Conservation (phyloP, 805 yeast species). For the Yamadazyma tumulicola region DNA sequence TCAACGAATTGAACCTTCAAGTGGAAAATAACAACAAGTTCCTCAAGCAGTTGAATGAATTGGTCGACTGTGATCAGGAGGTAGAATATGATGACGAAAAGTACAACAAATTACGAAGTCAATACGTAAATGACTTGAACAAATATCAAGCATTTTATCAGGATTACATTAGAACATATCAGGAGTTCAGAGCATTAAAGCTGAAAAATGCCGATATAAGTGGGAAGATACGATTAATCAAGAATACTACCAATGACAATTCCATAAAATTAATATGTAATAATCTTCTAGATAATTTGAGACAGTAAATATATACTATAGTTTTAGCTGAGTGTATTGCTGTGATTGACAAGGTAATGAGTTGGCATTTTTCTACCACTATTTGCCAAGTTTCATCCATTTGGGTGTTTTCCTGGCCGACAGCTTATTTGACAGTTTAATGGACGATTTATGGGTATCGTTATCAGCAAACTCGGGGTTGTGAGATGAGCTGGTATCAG, state of each 20-base stretch:
- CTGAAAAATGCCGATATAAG: conserved; percentile 1
- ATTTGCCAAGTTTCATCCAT: conserved; percentile 8
- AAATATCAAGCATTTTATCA: conserved; percentile 25
- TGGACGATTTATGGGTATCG: too few species aligned
- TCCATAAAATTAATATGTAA: conserved; percentile 19
- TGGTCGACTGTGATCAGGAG: conserved; percentile 17
- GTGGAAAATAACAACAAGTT: conserved; percentile 12
- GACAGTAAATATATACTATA: too few species aligned
- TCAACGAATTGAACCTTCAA: conserved; percentile 8
- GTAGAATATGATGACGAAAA: conserved; percentile 2
- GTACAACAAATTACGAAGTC: conserved; percentile 21
- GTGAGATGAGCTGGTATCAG: conserved; percentile 11
- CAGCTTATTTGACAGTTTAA: too few species aligned
- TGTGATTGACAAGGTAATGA: too few species aligned
- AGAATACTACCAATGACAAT: conserved; percentile 19
- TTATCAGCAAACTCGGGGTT: too few species aligned
- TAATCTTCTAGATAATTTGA: conserved; percentile 18
- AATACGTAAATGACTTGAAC: conserved; percentile 26
- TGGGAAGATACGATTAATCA: conserved; percentile 18
- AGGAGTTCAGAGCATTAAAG: conserved; percentile 23
- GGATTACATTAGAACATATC: conserved; percentile 26
- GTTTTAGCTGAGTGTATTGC: too few species aligned
- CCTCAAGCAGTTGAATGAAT: conserved; percentile 19
- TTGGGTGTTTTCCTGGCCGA: conserved; percentile 6
- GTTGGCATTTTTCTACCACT: too few species aligned